These are phyloP conservation scores for Colletotrichum sublineola DNA, from an alignment of 2,329 filamentous ascomycete species.

Conservation along the genomic window DNA sequence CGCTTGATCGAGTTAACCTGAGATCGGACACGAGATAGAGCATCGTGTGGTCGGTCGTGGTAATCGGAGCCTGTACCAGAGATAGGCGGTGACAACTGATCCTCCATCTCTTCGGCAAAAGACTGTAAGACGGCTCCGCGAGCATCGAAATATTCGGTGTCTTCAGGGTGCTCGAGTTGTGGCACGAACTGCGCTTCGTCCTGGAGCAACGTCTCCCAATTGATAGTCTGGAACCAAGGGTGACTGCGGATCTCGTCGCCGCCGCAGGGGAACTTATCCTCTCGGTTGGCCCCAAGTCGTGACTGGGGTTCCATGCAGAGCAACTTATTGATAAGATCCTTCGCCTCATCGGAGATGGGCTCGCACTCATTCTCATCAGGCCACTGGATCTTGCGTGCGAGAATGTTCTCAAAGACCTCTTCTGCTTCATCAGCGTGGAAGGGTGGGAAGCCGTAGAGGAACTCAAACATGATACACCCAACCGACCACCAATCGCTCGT, in stretches of 20 bases:
- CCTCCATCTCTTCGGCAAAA: constrained; percentile 94
- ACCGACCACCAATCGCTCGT: constrained; percentile 99
- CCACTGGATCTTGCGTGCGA: constrained; percentile 92
- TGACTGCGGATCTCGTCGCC: constrained; percentile 93
- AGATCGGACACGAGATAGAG: constrained; percentile 87
- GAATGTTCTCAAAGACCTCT: constrained; percentile 95
- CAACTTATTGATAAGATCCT: constrained; percentile 93
- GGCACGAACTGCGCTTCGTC: constrained; percentile 97
- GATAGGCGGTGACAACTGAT: constrained; percentile 82
- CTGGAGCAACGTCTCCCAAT: constrained; percentile 92
- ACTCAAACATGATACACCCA: constrained; percentile 98
- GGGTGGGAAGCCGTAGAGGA: constrained; percentile 91
- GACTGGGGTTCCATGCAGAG: constrained; percentile 87
- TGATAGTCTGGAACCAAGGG: constrained; percentile 87
- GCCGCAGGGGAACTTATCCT: constrained; percentile 85
- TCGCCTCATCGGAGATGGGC: constrained; percentile 83
- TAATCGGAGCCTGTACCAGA: constrained; percentile 81
- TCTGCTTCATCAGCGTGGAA: constrained; percentile 94
- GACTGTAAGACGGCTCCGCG: constrained; percentile 92
- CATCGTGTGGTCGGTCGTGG: constrained; percentile 91
- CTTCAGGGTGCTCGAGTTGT: constrained; percentile 91
- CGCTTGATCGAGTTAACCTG: constrained; percentile 92
- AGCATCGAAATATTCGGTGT: constrained; percentile 97
- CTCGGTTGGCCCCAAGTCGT: constrained; percentile 86
- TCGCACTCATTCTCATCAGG: constrained; percentile 84